phyloP scores from a whole-genome alignment of 805 yeast species.

The Cyberlindnera japonica region DNA sequence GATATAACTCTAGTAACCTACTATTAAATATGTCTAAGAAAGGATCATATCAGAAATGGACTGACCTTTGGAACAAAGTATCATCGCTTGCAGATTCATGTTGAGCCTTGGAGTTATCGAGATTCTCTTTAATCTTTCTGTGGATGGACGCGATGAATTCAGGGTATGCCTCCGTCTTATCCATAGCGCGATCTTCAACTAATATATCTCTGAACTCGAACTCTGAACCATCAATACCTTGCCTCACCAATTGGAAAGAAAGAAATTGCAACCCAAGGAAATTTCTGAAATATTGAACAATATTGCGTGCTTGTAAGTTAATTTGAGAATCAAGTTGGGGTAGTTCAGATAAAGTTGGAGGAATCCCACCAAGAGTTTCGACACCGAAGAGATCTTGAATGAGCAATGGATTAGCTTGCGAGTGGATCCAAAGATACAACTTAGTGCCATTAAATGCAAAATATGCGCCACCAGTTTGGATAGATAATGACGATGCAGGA shows the following conservation, averaged over 20 bases:
- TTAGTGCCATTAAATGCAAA: slow-evolving; percentile 65
- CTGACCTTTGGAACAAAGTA: slow-evolving; percentile 20
- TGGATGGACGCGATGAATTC: slow-evolving; percentile 72
- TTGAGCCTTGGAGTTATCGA: slow-evolving; percentile 40
- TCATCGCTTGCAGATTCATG: slow-evolving; percentile 1
- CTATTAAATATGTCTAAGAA: neutral
- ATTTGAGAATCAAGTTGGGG: slow-evolving; percentile 71
- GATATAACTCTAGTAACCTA: neutral
- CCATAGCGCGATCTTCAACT: slow-evolving; percentile 67
- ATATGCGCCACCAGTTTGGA: slow-evolving; percentile 71
- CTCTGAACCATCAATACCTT: slow-evolving; percentile 51
- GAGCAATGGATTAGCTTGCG: slow-evolving; percentile 60
- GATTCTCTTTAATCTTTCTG: slow-evolving; percentile 49
- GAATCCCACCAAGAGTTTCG: slow-evolving; percentile 30
- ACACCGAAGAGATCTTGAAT: slow-evolving; percentile 75
- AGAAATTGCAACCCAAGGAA: slow-evolving; percentile 36
- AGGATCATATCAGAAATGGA: slow-evolving; percentile 11
- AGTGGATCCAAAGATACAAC: slow-evolving; percentile 64
- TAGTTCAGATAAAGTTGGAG: slow-evolving; percentile 42
- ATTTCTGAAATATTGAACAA: slow-evolving; percentile 55
- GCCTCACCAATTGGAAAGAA: slow-evolving; percentile 59
- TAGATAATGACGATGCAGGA: slow-evolving; percentile 39
- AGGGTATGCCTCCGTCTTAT: slow-evolving; percentile 52
- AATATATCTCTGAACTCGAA: slow-evolving; percentile 50
- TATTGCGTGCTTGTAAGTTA: slow-evolving; percentile 60